Conservation (phyloP, 331 rosid species). For the Rhamnella rubrinervis region DNA sequence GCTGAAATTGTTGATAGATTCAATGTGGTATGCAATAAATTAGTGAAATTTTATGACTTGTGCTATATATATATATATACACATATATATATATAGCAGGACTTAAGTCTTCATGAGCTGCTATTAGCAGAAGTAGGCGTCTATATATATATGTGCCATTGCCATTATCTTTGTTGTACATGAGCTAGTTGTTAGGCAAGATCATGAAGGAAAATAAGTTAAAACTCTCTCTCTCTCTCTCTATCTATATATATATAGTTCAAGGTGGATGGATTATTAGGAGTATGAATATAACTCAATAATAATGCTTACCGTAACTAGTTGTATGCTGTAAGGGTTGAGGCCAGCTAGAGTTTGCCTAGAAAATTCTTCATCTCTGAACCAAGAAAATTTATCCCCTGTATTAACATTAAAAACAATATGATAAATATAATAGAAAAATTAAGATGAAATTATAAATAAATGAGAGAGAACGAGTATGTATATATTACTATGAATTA, state of each 20-base stretch:
- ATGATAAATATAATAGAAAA: neutral
- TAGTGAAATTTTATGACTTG: neutral
- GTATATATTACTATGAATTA: slow-evolving; percentile 25
- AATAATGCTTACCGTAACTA: slow-evolving; percentile 36
- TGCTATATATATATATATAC: neutral
- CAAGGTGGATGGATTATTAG: neutral
- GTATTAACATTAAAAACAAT: neutral
- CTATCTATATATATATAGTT: too few relatives aligned
- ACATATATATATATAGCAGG: neutral
- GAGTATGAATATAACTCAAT: neutral
- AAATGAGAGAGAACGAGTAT: neutral
- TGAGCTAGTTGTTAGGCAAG: too few relatives aligned
- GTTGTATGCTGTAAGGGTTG: slow-evolving; percentile 51
- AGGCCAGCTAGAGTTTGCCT: slow-evolving; percentile 67
- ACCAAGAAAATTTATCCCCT: slow-evolving; percentile 62
- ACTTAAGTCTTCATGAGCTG: too few relatives aligned
- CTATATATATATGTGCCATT: too few relatives aligned
- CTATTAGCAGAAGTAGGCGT: too few relatives aligned
- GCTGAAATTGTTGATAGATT: too few relatives aligned
- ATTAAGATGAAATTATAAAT: neutral
- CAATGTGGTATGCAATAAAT: too few relatives aligned
- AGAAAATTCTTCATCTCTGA: slow-evolving; percentile 56
- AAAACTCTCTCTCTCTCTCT: too few relatives aligned
- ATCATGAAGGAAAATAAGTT: too few relatives aligned
- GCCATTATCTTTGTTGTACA: too few relatives aligned